phyloP scores from a whole-genome alignment of 208 protist species.

The Entamoeba moshkovskii region DNA sequence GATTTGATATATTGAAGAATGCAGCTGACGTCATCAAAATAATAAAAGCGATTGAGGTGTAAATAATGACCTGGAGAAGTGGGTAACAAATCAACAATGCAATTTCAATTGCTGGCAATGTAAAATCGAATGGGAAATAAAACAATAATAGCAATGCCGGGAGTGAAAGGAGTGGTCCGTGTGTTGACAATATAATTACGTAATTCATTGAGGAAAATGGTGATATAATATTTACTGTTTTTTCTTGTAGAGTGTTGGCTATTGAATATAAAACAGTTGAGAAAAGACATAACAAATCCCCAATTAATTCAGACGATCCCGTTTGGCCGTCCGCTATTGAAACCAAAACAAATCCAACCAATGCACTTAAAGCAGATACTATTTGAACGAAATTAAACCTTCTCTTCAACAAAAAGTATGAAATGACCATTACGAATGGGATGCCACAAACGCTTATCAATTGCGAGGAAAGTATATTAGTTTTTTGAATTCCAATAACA shows the following conservation, averaged over 20 bases:
- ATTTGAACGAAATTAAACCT: not conserved
- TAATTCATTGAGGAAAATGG: not conserved
- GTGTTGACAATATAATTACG: not conserved
- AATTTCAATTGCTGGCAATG: not conserved
- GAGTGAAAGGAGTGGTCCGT: not conserved
- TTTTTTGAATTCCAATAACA: not conserved
- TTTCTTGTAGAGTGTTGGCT: not conserved
- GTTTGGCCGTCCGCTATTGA: not conserved
- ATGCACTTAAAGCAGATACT: not conserved
- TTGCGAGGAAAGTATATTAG: not conserved
- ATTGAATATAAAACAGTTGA: not conserved
- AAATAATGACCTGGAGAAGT: not conserved
- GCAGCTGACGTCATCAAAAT: not conserved
- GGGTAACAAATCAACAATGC: not conserved
- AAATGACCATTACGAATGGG: not conserved
- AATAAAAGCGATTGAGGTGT: not conserved
- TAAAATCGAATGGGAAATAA: not conserved
- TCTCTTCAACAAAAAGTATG: not conserved
- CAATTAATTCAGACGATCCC: not conserved
- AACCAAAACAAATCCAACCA: not conserved
- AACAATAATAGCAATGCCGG: not conserved
- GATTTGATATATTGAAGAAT: not conserved
- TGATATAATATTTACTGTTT: not conserved
- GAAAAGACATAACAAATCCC: not conserved
- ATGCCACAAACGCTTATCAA: not conserved